Percentiles rank a stretch among this genome's conserved stretches.
Conservation (phyloP, 2,329 filamentous ascomycete genomes). For the Huntiella omanensis region DNA sequence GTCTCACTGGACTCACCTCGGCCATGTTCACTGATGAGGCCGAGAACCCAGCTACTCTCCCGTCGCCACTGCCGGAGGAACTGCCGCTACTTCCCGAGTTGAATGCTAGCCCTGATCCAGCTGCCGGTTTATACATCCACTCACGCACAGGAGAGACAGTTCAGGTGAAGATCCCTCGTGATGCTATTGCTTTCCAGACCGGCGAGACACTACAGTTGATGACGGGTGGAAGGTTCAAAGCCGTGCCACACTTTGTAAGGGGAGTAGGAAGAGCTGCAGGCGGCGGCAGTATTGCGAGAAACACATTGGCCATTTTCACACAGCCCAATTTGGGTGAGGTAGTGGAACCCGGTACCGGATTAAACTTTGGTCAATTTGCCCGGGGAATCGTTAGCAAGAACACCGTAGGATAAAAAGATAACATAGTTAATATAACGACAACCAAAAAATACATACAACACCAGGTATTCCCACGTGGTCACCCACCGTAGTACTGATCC, state of each 20-base stretch:
- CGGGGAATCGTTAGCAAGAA: constrained; percentile 40
- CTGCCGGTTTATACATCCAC: constrained; percentile 83
- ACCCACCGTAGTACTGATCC: too few species aligned
- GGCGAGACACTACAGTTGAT: constrained; percentile 83
- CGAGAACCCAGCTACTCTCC: constrained; percentile 14
- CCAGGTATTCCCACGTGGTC: too few species aligned
- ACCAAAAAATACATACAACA: too few species aligned
- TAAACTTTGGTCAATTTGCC: constrained; percentile 62
- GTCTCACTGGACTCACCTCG: constrained; percentile 79
- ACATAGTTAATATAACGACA: too few species aligned
- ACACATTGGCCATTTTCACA: constrained; percentile 91
- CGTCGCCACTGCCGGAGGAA: constrained; percentile 14
- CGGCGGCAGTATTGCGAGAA: constrained; percentile 40
- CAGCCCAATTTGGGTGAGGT: constrained; percentile 79
- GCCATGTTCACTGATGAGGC: constrained; percentile 90
- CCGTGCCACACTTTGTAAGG: constrained; percentile 87
- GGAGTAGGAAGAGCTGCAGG: constrained; percentile 41
- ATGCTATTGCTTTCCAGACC: constrained; percentile 91
- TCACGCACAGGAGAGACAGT: constrained; percentile 63
- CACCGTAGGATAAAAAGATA: constrained; percentile 24
- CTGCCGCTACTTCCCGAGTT: constrained; percentile 49
- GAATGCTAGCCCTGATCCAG: constrained; percentile 56
- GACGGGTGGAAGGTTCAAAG: constrained; percentile 76
- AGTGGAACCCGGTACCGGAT: constrained; percentile 47
- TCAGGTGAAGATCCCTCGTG: constrained; percentile 81